Conservation (phyloP, 352 stramenopile genomes). For the Pythium angustatum region DNA sequence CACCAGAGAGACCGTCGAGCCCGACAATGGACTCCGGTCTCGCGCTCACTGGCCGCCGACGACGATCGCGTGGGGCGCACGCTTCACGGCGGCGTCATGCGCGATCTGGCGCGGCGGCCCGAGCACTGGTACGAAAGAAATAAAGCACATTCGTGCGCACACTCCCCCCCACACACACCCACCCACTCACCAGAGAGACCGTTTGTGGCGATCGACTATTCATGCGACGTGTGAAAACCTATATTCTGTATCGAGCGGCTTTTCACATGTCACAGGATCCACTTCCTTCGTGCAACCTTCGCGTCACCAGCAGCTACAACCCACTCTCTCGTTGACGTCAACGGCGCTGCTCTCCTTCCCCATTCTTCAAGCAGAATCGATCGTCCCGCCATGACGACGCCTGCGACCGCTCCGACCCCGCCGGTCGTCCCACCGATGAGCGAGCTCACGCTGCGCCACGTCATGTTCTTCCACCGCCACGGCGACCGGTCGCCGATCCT, state of each 20-base stretch:
- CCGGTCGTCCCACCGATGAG: constrained; percentile 1
- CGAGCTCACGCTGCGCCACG: constrained; percentile 60
- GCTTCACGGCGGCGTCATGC: no score
- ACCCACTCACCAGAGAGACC: no score
- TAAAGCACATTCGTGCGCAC: no score
- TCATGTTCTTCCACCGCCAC: constrained; percentile 81
- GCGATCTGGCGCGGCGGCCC: no score
- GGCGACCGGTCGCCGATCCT: constrained; percentile 79
- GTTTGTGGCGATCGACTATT: not conserved
- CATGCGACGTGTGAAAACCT: constrained; percentile 7
- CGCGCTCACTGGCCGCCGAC: no score
- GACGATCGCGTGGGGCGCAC: no score
- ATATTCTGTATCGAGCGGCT: not conserved
- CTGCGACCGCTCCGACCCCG: not conserved
- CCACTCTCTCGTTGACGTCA: constrained; percentile 7
- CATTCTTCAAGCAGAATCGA: constrained; percentile 22
- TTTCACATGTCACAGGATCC: constrained; percentile 28
- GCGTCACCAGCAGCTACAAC: constrained; percentile 21
- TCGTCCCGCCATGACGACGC: constrained; percentile 10
- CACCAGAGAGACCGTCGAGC: no score
- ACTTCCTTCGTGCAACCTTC: constrained; percentile 23
- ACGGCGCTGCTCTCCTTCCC: not conserved
- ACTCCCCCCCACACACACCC: no score
- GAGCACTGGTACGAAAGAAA: no score
- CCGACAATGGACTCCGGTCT: no score